Conservation (phyloP, 805 yeast species). For the Candida hispaniensis region DNA sequence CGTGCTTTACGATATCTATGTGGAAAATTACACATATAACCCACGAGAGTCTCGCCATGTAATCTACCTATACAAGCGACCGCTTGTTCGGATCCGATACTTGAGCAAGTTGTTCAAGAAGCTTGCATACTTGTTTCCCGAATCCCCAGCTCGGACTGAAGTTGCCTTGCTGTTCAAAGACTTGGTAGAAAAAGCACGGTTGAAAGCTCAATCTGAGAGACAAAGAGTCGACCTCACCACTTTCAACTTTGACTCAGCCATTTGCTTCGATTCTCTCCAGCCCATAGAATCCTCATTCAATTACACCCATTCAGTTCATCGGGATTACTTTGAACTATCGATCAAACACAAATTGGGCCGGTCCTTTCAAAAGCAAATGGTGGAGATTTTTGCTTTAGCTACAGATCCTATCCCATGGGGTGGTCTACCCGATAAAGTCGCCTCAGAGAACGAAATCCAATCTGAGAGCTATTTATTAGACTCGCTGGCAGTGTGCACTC, state of each 20-base stretch:
- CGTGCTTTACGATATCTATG: conserved; percentile 6
- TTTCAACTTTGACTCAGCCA: conserved; percentile 15
- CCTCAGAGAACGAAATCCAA: conserved; percentile 8
- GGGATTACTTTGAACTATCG: conserved; percentile 16
- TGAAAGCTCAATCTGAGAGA: conserved; percentile 9
- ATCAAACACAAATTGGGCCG: conserved; percentile 15
- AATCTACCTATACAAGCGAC: conserved; percentile 15
- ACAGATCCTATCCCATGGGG: neutral
- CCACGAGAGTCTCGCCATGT: conserved; percentile 6
- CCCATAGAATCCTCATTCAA: conserved; percentile 8
- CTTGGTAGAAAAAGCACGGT: conserved; percentile 1
- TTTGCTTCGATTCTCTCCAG: conserved; percentile 10
- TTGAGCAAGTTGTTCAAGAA: conserved; percentile 16
- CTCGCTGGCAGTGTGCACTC: conserved; percentile 12
- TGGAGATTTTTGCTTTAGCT: conserved; percentile 15
- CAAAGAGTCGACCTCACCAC: conserved; percentile 10
- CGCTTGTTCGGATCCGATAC: conserved; percentile 15
- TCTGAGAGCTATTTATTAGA: conserved; percentile 8
- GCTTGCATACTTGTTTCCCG: conserved; percentile 6
- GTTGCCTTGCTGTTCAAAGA: conserved; percentile 5
- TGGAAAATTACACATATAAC: conserved; percentile 1
- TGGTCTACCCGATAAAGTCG: conserved; percentile 11
- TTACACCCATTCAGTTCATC: conserved; percentile 4
- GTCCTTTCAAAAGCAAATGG: conserved; percentile 13
- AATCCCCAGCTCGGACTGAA: conserved; percentile 1